Conservation (phyloP, 2,329 filamentous ascomycete genomes). For the Fusarium nodosum region DNA sequence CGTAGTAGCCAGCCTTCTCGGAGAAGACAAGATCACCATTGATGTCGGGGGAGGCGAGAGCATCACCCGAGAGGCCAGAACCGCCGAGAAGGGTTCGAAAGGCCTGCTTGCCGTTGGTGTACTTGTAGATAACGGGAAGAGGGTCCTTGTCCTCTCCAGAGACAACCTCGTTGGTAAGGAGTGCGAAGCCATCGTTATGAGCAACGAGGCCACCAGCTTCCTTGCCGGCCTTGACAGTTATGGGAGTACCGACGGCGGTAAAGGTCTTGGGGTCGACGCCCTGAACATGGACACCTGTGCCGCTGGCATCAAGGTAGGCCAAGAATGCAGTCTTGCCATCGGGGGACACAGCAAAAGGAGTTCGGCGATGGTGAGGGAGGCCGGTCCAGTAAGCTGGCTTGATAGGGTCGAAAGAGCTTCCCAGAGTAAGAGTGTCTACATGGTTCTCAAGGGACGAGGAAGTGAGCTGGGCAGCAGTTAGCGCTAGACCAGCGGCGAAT, state of each 20-base stretch:
- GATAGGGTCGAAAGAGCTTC: constrained; percentile 67
- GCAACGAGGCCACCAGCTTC: constrained; percentile 73
- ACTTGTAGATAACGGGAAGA: constrained; percentile 71
- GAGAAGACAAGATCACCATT: constrained; percentile 75
- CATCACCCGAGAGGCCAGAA: constrained; percentile 63
- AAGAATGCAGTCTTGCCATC: constrained; percentile 71
- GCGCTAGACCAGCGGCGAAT: constrained; percentile 47
- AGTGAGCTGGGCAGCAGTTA: constrained; percentile 46
- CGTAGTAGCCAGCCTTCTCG: constrained; percentile 67
- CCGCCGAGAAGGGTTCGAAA: constrained; percentile 73
- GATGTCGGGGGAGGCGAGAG: constrained; percentile 68
- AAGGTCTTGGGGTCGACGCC: constrained; percentile 68
- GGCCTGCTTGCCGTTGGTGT: constrained; percentile 65
- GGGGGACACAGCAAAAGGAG: constrained; percentile 72
- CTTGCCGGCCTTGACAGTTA: constrained; percentile 67
- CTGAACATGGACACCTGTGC: constrained; percentile 69
- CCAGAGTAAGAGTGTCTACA: constrained; percentile 62
- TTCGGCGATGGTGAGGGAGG: constrained; percentile 71
- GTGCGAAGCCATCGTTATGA: constrained; percentile 74
- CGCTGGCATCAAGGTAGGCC: constrained; percentile 70
- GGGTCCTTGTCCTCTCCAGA: constrained; percentile 65
- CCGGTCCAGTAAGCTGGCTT: constrained; percentile 73
- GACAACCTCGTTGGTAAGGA: constrained; percentile 70
- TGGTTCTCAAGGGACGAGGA: constrained; percentile 50
- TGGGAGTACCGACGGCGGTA: constrained; percentile 63